A percentile compares a stretch with the other conserved stretches of the same genome.
These are phyloP conservation scores for Chimonanthus praecox DNA, from an alignment of 164 flowering plant species.

Conservation along the genomic window DNA sequence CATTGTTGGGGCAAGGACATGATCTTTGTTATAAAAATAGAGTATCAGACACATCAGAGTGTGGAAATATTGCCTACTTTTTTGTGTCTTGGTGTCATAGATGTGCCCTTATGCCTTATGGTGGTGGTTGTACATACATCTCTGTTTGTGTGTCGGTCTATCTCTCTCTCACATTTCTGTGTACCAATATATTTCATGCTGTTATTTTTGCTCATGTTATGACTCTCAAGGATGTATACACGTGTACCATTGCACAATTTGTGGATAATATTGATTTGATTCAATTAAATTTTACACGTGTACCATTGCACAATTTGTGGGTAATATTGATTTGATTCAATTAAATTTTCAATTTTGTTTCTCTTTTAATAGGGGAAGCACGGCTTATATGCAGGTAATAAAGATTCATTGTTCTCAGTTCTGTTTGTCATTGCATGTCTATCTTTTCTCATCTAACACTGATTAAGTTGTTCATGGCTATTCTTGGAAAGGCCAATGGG, in stretches of 20 bases:
- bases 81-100: too few species aligned
- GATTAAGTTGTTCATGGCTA: neutral
- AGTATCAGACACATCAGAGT: too few species aligned
- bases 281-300: neutral
- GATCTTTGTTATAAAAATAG: too few species aligned
- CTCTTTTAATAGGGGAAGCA: conserved; percentile 46
- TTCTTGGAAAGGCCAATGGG: conserved; percentile 45
- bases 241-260: neutral
- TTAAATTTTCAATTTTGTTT: conserved; percentile 5
- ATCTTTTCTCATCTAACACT: neutral
- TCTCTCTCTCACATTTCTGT: neutral
- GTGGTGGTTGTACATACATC: neutral
- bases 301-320: neutral
- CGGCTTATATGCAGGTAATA: conserved; percentile 70
- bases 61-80: too few species aligned
- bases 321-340: neutral
- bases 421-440: neutral
- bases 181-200: too few species aligned
- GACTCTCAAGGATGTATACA: too few species aligned
- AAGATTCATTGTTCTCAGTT: neutral
- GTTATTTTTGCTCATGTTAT: too few species aligned
- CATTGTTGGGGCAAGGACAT: too few species aligned
- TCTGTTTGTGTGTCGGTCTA: neutral
- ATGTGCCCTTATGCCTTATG: neutral
- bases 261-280: neutral